Base-by-base conservation (phyloP, 2,329 filamentous ascomycete species). In the Diaporthe citri region DNA sequence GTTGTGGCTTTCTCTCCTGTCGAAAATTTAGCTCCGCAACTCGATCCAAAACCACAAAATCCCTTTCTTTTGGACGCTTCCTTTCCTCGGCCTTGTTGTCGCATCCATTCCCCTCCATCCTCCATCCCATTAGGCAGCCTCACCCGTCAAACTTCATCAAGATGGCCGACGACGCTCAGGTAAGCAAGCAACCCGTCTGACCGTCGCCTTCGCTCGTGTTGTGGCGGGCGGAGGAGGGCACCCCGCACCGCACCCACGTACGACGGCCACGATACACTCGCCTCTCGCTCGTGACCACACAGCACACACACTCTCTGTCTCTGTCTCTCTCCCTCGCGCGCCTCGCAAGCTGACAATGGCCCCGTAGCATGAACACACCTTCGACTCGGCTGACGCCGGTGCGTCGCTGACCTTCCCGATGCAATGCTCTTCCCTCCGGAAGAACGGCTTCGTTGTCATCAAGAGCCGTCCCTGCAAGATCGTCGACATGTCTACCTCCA, bases 381-480 rank as follows among this genome's bases (percentile, higher is more conserved):
- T 98, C 92, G 95, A 98, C 75, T 57, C 93, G 88, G 95, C 93
- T 90, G 95, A 98, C 90, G 96, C 97, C 87, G 97, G 97, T 88
- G 96, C 97, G 83, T 98, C 97, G 81, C 85, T 90, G 84, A 99
- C 97, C 85, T 98, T 86, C 90, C 97, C 97, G 82, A 97, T 97
- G 95, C 97, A 99, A 92, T 99, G 97, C 90, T 99, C 97, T 90
- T 96, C 97, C 84, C 92, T 99, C 91, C 94, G 97, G 87, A 98
- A 99, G 96, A 97, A 97, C 93, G 96, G 97, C 81, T 93, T 94
- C 91, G 97, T 99, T 87, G 93, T 96, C 87, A 98, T 99, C 90
- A 99, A 99, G 93, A 89, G 91, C 88, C 97, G 97, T 83, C 97
- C 97, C 83, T 99, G 97, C 96, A 99, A 98, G 94, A 99, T 99